Conservation (phyloP, 768 basidiomycete genomes). For the Butyriboletus loyo region DNA sequence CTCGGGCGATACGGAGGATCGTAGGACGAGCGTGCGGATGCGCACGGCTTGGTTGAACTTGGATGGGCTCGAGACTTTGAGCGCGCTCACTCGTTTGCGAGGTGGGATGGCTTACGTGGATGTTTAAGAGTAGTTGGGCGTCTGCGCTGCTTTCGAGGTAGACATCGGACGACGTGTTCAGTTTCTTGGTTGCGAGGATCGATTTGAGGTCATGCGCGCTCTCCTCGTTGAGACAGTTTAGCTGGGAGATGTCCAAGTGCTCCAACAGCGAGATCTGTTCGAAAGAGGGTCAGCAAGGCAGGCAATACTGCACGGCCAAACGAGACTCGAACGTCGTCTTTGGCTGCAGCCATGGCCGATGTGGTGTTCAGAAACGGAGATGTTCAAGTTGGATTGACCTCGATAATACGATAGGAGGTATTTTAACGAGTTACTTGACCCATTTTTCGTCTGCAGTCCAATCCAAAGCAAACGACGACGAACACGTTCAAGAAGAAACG, state of each 20-base stretch:
- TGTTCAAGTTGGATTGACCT: neutral
- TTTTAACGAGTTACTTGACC: constrained; percentile 3
- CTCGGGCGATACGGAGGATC: constrained; percentile 31
- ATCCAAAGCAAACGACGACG: constrained; percentile 4
- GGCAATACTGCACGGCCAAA: neutral
- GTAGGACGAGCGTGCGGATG: constrained; percentile 56
- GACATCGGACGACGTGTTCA: constrained; percentile 40
- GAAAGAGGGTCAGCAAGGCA: constrained; percentile 4
- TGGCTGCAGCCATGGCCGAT: constrained; percentile 21
- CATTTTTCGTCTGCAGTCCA: neutral
- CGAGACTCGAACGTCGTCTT: constrained; percentile 29
- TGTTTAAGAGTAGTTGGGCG: constrained; percentile 65
- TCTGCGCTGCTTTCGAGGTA: constrained; percentile 70
- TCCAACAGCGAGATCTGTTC: constrained; percentile 53
- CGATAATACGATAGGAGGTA: constrained; percentile 13
- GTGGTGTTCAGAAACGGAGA: neutral
- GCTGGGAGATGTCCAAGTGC: constrained; percentile 55
- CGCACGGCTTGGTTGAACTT: constrained; percentile 75
- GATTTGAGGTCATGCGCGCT: constrained; percentile 47
- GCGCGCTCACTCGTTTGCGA: neutral
- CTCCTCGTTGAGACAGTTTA: constrained; percentile 71
- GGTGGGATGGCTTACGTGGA: constrained; percentile 47
- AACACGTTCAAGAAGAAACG: constrained; percentile 2
- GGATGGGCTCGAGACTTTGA: neutral
- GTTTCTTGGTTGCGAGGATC: constrained; percentile 43